A percentile compares a stretch with the other conserved stretches of the same genome.
Conservation (phyloP, 331 rosid genomes). For the Arachis monticola region DNA sequence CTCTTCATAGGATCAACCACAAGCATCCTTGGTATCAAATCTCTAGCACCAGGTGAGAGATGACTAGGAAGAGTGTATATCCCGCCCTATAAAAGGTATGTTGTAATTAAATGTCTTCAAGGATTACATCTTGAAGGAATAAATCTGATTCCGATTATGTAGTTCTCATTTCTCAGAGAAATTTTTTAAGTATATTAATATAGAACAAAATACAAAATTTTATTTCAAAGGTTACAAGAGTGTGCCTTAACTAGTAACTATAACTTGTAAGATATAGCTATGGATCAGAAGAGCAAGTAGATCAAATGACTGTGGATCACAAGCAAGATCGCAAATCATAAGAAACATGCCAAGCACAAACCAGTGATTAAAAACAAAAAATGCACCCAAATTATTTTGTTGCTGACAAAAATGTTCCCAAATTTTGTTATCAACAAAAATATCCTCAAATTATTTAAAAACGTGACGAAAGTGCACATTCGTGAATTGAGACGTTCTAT, state of each 20-base stretch:
- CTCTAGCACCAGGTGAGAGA: constrained; percentile 80
- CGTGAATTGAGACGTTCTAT: too few relatives aligned
- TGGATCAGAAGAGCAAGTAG: not conserved
- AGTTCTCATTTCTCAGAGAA: not conserved
- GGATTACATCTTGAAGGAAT: constrained; percentile 1
- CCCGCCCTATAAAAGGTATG: constrained; percentile 65
- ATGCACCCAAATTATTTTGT: too few relatives aligned
- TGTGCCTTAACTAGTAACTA: not conserved
- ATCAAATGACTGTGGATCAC: not conserved
- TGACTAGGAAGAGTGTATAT: constrained; percentile 89
- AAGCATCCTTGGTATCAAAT: constrained; percentile 86
- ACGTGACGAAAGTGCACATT: too few relatives aligned
- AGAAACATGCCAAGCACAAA: not conserved
- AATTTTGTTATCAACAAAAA: too few relatives aligned
- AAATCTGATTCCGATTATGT: constrained; percentile 27
- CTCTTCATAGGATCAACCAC: constrained; percentile 90
- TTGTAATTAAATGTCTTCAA: constrained; percentile 5
- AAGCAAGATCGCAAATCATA: not conserved
- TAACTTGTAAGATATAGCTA: not conserved
- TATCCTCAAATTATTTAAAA: too few relatives aligned
- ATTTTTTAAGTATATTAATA: not conserved
- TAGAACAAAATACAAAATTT: constrained; percentile 17
- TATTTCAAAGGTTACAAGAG: constrained; percentile 3
- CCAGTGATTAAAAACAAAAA: not conserved
- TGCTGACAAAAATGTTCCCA: too few relatives aligned